A percentile compares a stretch with the other conserved stretches of the same genome.
Conservation (phyloP, 1,284 basidiomycete species). For the Papiliotrema laurentii region DNA sequence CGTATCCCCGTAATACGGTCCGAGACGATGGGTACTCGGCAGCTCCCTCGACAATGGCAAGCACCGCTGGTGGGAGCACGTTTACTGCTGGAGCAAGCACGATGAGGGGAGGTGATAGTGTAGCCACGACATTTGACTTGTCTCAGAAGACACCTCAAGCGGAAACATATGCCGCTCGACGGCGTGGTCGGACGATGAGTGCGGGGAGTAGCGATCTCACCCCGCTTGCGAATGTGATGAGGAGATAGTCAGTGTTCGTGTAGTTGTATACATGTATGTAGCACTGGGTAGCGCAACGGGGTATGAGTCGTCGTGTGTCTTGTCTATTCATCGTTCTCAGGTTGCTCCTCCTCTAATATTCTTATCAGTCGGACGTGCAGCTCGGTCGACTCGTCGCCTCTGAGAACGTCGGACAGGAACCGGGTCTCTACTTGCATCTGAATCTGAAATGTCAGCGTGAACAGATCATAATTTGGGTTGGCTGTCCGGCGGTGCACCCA, state of each 20-base stretch:
- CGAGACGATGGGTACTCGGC: neutral
- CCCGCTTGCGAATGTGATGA: neutral
- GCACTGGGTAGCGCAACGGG: neutral
- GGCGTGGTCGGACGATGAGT: neutral
- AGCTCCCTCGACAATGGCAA: neutral
- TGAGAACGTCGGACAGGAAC: slow-evolving; percentile 83
- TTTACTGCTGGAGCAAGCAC: slow-evolving; percentile 5
- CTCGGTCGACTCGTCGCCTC: slow-evolving; percentile 92
- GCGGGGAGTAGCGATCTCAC: slow-evolving; percentile 3
- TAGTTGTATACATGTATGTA: neutral
- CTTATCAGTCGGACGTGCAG: slow-evolving; percentile 85
- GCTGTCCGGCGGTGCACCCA: no score
- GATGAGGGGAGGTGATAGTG: slow-evolving; percentile 9
- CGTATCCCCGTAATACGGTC: neutral
- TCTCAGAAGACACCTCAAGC: slow-evolving; percentile 4
- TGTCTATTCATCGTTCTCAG: slow-evolving; percentile 48
- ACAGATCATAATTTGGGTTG: neutral
- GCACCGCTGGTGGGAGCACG: slow-evolving; percentile 1
- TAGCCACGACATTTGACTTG: slow-evolving; percentile 4
- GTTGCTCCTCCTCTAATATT: slow-evolving; percentile 85
- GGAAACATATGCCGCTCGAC: neutral
- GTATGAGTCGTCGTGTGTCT: neutral
- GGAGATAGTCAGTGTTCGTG: neutral
- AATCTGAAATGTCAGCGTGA: slow-evolving; percentile 55
- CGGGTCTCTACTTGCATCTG: slow-evolving; percentile 92